These are phyloP conservation scores for Mycena haematopus DNA, from an alignment of 768 basidiomycete species.

Conservation along the genomic window DNA sequence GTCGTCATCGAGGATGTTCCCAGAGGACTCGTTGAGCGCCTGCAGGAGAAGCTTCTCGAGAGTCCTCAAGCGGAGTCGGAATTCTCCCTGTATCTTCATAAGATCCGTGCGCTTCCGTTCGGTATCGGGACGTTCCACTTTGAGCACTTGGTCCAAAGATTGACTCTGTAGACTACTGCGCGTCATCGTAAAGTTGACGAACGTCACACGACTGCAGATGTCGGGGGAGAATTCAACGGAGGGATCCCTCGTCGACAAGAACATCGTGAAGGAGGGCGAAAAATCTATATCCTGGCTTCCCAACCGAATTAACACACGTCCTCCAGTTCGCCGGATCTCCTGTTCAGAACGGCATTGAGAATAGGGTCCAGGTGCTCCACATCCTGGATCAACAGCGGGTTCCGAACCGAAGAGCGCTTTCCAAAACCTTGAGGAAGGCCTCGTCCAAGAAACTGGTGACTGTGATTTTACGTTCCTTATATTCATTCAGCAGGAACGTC, in stretches of 20 bases:
- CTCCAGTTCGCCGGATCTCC: slow-evolving; percentile 95
- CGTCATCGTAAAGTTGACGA: slow-evolving; percentile 98
- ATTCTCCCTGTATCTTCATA: slow-evolving; percentile 98
- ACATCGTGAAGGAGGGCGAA: slow-evolving; percentile 99
- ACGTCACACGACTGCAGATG: slow-evolving; percentile 95
- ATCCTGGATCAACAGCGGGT: slow-evolving; percentile 95
- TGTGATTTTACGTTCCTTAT: slow-evolving; percentile 95
- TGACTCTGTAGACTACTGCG: slow-evolving; percentile 98
- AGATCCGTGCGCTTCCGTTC: slow-evolving; percentile 95
- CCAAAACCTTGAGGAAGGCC: slow-evolving; percentile 97
- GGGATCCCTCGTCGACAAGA: slow-evolving; percentile 95
- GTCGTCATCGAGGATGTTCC: slow-evolving; percentile 98
- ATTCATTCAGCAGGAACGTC: slow-evolving; percentile 91
- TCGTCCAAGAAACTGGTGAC: slow-evolving; percentile 99
- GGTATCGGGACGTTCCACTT: slow-evolving; percentile 95
- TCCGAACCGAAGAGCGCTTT: slow-evolving; percentile 97
- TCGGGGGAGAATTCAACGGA: slow-evolving; percentile 98
- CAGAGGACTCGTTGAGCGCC: slow-evolving; percentile 94
- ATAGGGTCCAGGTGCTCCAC: slow-evolving; percentile 98
- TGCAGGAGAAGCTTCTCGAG: slow-evolving; percentile 92
- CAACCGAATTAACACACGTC: slow-evolving; percentile 94
- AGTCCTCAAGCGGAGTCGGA: slow-evolving; percentile 88
- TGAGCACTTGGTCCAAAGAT: slow-evolving; percentile 95
- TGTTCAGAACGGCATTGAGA: slow-evolving; percentile 95
- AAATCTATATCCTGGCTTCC: slow-evolving; percentile 99